Evolutionary conservation across 129 eudicot species (phyloP).

Genomic region (Deinandra increscens): DNA sequence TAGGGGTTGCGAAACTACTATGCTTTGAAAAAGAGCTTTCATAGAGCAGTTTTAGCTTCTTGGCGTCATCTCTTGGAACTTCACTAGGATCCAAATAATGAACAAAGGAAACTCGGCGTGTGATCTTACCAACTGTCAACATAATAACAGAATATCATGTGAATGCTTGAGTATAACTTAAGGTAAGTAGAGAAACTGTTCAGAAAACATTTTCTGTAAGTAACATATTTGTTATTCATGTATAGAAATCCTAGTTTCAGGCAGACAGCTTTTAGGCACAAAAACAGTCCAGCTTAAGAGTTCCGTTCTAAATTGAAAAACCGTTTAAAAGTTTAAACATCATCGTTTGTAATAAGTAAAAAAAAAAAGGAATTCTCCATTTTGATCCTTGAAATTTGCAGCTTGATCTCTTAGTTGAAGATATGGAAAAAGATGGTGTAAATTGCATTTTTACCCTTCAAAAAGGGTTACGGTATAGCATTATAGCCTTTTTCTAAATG

Average conservation of each 20-base stretch:
- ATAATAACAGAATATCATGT: neutral
- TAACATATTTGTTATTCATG: neutral
- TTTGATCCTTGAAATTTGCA: neutral
- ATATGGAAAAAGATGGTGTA: neutral
- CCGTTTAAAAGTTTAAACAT: neutral
- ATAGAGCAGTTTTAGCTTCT: slow-evolving; percentile 36
- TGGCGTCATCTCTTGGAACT: slow-evolving; percentile 38
- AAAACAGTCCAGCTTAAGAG: neutral
- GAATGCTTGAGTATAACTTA: neutral
- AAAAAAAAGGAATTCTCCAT: neutral
- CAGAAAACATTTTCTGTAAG: neutral
- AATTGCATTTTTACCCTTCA: neutral
- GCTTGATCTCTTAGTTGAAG: neutral
- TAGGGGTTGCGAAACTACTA: slow-evolving; percentile 46
- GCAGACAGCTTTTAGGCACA: neutral
- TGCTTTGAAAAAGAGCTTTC: slow-evolving; percentile 49
- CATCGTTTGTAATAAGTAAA: neutral
- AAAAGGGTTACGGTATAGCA: neutral
- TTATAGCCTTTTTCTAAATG: neutral
- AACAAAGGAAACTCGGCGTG: slow-evolving; percentile 63
- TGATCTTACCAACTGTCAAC: slow-evolving; percentile 67
- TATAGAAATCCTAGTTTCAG: neutral
- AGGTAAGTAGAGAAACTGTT: neutral
- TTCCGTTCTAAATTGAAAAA: no score
- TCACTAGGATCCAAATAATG: slow-evolving; percentile 75